Evolutionary conservation across 768 basidiomycete species (phyloP).

Genomic region (Termitomyces eurrhizus): DNA sequence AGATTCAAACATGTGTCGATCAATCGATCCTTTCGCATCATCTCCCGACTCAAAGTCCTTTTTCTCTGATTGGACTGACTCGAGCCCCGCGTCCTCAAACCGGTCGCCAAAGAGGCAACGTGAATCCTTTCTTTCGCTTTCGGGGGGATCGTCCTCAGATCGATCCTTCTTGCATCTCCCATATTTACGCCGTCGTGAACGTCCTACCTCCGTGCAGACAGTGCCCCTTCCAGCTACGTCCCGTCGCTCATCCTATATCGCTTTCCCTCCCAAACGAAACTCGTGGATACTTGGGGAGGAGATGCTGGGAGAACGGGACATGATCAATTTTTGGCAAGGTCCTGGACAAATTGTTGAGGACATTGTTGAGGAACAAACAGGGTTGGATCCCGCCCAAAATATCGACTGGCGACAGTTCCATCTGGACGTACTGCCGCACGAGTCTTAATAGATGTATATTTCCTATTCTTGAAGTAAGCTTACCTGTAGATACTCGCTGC

Average conservation of each 20-base stretch:
- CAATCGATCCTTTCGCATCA: conserved; percentile 38
- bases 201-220: conserved; percentile 28
- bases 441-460: conserved; percentile 13
- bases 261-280: conserved; percentile 19
- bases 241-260: conserved; percentile 27
- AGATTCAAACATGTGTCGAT: conserved; percentile 13
- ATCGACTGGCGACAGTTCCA: conserved; percentile 62
- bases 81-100: conserved; percentile 21
- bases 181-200: conserved; percentile 17
- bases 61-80: conserved; percentile 37
- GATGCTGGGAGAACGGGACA: conserved; percentile 31
- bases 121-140: conserved; percentile 42
- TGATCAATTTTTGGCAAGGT: conserved; percentile 17
- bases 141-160: conserved; percentile 29
- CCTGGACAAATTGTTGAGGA: conserved; percentile 21
- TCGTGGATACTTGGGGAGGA: conserved; percentile 1
- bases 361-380: conserved; percentile 25
- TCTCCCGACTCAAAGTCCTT: conserved; percentile 39
- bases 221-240: conserved; percentile 26
- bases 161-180: conserved; percentile 19
- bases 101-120: conserved; percentile 9
- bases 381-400: conserved; percentile 31
- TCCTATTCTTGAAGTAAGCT: not conserved
- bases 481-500: not conserved
- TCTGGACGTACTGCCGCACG: conserved; percentile 35